Percentiles rank a stretch among this genome's conserved stretches.
Evolutionary conservation across 2,329 filamentous ascomycete species (phyloP).

Genomic region (Pseudodiploospora longispora): DNA sequence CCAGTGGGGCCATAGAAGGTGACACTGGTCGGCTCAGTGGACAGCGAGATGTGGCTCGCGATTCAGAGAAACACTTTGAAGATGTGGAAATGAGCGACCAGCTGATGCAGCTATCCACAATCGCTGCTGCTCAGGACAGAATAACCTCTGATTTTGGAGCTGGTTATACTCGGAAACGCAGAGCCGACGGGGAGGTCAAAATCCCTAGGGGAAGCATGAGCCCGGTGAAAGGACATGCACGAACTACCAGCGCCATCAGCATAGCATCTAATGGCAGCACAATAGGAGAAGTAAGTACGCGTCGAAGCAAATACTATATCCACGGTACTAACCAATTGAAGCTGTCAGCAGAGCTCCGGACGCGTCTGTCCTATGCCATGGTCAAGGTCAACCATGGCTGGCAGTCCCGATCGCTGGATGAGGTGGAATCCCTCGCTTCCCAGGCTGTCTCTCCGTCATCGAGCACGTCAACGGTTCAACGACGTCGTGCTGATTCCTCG

Average conservation of each 20-base stretch:
- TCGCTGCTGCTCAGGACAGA: slow-evolving; percentile 46
- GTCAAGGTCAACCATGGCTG: slow-evolving; percentile 87
- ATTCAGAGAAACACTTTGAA: background rate
- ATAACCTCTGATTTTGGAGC: slow-evolving; percentile 32
- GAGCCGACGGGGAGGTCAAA: slow-evolving; percentile 68
- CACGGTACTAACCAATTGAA: slow-evolving; percentile 26
- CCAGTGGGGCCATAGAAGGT: slow-evolving; percentile 9
- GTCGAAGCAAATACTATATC: background rate
- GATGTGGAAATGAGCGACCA: slow-evolving; percentile 48
- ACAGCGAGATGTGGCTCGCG: slow-evolving; percentile 14
- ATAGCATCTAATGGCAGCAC: slow-evolving; percentile 54
- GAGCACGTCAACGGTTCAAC: slow-evolving; percentile 47
- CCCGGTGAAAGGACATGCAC: slow-evolving; percentile 51
- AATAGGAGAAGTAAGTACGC: slow-evolving; percentile 64
- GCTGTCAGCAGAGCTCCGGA: slow-evolving; percentile 71
- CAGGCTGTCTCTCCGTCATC: slow-evolving; percentile 57
- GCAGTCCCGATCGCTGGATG: slow-evolving; percentile 69
- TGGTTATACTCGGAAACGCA: slow-evolving; percentile 57
- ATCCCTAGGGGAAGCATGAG: slow-evolving; percentile 36
- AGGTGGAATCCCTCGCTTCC: slow-evolving; percentile 68
- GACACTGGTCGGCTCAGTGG: background rate
- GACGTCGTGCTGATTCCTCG: slow-evolving; percentile 38
- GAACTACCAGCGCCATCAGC: slow-evolving; percentile 63
- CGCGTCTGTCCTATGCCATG: slow-evolving; percentile 86
- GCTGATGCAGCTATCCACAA: slow-evolving; percentile 48